Conservation (phyloP, 2,329 filamentous ascomycete species). For the Fusarium goolgardi region DNA sequence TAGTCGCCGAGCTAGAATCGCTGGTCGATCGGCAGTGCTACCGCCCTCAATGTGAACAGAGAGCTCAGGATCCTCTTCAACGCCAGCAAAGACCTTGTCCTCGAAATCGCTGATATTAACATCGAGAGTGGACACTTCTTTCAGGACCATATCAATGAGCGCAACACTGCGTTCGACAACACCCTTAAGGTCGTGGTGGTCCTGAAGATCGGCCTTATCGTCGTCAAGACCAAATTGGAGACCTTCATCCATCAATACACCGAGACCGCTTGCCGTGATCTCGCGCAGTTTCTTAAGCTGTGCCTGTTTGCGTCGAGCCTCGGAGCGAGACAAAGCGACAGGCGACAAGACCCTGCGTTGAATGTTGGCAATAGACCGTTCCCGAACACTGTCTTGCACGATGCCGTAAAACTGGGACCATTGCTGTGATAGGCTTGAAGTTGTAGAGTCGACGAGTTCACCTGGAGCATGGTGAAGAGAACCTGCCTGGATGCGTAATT, state of each 20-base stretch:
- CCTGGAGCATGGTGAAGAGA: slow-evolving; percentile 47
- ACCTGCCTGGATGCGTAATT: slow-evolving; percentile 55
- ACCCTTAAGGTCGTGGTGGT: slow-evolving; percentile 70
- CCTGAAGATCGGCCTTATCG: slow-evolving; percentile 65
- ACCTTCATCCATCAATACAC: slow-evolving; percentile 88
- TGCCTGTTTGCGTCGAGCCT: slow-evolving; percentile 79
- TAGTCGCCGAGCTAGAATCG: slow-evolving; percentile 74
- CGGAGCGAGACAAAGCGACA: slow-evolving; percentile 77
- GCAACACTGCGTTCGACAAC: slow-evolving; percentile 83
- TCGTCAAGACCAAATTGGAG: slow-evolving; percentile 74
- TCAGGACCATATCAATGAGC: slow-evolving; percentile 86
- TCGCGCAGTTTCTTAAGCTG: slow-evolving; percentile 78
- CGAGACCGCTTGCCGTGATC: slow-evolving; percentile 86
- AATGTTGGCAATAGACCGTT: slow-evolving; percentile 77
- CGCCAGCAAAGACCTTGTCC: slow-evolving; percentile 71
- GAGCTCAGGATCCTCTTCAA: slow-evolving; percentile 70
- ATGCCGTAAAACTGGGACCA: slow-evolving; percentile 83
- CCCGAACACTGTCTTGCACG: slow-evolving; percentile 78
- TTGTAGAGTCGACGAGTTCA: slow-evolving; percentile 53
- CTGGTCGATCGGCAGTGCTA: slow-evolving; percentile 60
- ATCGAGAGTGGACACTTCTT: slow-evolving; percentile 74
- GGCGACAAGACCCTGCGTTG: slow-evolving; percentile 80
- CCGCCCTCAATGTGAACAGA: slow-evolving; percentile 63
- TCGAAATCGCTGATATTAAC: slow-evolving; percentile 72
- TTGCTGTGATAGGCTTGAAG: slow-evolving; percentile 58